Evolutionary conservation across 257 asterid species (phyloP), one percentile per base, ranked within the genome.

Genomic region (Solanum etuberosum): DNA sequence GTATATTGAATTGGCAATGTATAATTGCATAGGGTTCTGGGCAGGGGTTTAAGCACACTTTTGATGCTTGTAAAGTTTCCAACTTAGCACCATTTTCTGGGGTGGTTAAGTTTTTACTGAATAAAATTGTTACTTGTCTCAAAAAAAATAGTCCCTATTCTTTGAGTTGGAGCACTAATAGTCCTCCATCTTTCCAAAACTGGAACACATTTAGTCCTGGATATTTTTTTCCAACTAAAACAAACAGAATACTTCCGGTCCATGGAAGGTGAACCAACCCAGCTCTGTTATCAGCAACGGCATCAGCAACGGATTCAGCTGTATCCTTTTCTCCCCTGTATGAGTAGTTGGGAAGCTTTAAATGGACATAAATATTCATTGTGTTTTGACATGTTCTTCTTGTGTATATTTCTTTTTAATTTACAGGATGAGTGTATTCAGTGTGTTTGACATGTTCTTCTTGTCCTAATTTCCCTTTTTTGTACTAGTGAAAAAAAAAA

Each of bases 281-380:
- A 78, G 98, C 96, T 93, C 98, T 94, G 88, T 94, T 94, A 38
- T 95, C 99, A 85, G 94, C 89, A 37, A 97, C 93, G 51, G 98
- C 98, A 90, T 93, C 91, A 10, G 98, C 96, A 90, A 97, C 93
- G 82, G 90, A 91, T 89, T 92, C 98, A 65, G 97, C 95, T 83
- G 99, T 97, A 87, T 98, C 95, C 92, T 95, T 97, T 93, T 94
- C 99, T 88, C 98, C 99, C 82, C 99, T 95, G 86, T 85, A 92
- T 72, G 20, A 84, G 77, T 72, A 88, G 63, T 86, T 84, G 25
- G 63, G 32, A 40, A 35, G 81, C 57, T 74, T 83, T 42, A 87
- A 86, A 54, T 68, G 38, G 80, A 83, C 71, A 68, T 14, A 7
- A 37, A n/a, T 37, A 18, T 74, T 65, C 70, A 27, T n/a, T 37